Evolutionary conservation across 441 rosid species (phyloP).

Genomic region (Erodium texanum): DNA sequence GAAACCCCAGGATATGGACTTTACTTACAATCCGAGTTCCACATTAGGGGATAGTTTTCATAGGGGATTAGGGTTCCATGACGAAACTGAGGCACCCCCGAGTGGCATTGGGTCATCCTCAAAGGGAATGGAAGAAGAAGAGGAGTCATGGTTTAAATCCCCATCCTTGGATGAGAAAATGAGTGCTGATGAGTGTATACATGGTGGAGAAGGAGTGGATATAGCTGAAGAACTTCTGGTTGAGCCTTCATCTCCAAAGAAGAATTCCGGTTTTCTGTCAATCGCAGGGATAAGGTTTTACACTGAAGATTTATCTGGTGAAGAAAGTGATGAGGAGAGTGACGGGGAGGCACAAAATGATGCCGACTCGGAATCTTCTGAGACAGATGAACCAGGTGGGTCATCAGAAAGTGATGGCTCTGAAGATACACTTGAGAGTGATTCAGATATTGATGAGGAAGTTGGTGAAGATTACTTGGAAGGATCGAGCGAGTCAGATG

Average conservation of each 20-base stretch:
- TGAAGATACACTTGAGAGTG: conserved; percentile 35
- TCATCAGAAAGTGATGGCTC: conserved; percentile 43
- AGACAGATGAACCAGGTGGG: conserved; percentile 25
- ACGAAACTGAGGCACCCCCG: conserved; percentile 38
- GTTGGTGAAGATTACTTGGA: conserved; percentile 76
- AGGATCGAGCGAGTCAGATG: conserved; percentile 50
- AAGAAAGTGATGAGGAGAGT: conserved; percentile 41
- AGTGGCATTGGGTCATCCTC: conserved; percentile 36
- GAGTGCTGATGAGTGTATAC: conserved; percentile 21
- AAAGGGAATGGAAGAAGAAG: conserved; percentile 34
- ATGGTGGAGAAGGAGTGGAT: conserved; percentile 20
- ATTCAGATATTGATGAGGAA: conserved; percentile 60
- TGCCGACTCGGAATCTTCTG: conserved; percentile 38
- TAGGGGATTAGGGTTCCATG: conserved; percentile 55
- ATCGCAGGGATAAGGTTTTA: conserved; percentile 56
- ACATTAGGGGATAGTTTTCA: conserved; percentile 51
- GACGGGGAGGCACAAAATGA: conserved; percentile 31
- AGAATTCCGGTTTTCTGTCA: conserved; percentile 52
- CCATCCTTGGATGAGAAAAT: conserved; percentile 29
- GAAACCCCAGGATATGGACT: conserved; percentile 26
- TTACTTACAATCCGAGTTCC: conserved; percentile 49
- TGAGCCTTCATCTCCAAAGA: conserved; percentile 25
- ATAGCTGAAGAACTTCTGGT: conserved; percentile 31
- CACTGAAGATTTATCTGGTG: conserved; percentile 64
- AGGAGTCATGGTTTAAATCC: conserved; percentile 22